Conservation (phyloP, 108 stramenopile genomes). For the Schizochytrium sp. region DNA sequence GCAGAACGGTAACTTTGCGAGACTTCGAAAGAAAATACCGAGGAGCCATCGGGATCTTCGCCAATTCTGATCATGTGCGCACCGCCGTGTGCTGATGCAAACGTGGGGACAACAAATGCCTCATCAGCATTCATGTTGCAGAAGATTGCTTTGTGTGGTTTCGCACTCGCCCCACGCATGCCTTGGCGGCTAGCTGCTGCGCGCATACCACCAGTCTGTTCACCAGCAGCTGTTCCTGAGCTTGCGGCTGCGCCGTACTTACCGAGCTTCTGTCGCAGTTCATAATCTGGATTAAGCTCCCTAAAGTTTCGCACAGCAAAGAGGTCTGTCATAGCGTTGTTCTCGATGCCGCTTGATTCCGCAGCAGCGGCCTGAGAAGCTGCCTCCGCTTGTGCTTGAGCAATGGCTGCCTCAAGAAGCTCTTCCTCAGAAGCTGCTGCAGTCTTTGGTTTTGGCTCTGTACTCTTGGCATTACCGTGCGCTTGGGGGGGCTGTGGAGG, state of each 20-base stretch:
- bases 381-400: constrained; percentile 25
- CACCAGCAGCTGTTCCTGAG: neutral
- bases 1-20: constrained; percentile 6
- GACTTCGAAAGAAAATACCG: constrained; percentile 19
- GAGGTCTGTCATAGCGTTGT: neutral
- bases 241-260: constrained; percentile 30
- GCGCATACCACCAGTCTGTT: neutral
- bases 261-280: constrained; percentile 50
- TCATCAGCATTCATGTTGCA: constrained; percentile 54
- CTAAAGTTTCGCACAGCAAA: neutral
- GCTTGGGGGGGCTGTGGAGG: neutral
- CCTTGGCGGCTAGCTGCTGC: neutral
- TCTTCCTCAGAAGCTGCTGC: neutral
- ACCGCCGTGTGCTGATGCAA: constrained; percentile 8
- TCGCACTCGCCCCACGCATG: neutral
- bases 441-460: neutral
- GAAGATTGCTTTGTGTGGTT: neutral
- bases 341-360: neutral
- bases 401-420: neutral
- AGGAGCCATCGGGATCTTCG: constrained; percentile 20
- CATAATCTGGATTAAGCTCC: constrained; percentile 29
- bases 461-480: neutral
- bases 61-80: constrained; percentile 38
- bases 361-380: neutral
- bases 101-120: neutral